Evolutionary conservation across 306 rosid species (phyloP), one percentile per base, ranked within the genome.

Genomic region (Quercus aquifolioides): DNA sequence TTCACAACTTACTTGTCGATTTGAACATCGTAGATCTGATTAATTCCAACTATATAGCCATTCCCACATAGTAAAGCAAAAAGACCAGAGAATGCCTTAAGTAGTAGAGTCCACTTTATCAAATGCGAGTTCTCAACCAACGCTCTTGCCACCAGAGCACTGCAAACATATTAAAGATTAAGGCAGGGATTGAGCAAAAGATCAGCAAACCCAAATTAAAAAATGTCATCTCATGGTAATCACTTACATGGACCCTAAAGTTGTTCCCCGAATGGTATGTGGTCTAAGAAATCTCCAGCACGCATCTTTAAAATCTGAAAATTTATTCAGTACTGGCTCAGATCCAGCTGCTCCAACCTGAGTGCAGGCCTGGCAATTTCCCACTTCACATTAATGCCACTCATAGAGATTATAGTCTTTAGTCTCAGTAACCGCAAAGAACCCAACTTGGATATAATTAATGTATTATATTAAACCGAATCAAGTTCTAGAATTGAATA

Each of bases 211-310:
- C 23, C 51, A 19, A 2, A 3, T 9, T 19, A 67, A 58, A 55
- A 71, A 74, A 25, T 28, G 51, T 31, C 58, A 3, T 18, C 51
- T 13, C 33, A 8, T 21, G 67, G 25, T 71, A 67, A 62, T 77
- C 28, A 85, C 97, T 92, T 81, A 94, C 99, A 56, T 17, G 11
- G 99, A 94, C n/a, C 99, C 99, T 23, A 94, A 83, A 65, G 93
- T 71, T 26, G 99, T 92, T 73, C 99, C 99, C 17, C 97, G 91
- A 81, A 94, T 92, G 18, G 99, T 94, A 81, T 94, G 99, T 38
- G 99, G 97, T 87, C 99, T 89, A 68, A 94, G 84, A 87, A 94
- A 92, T 87, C 99, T 91, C 99, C 99, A 94, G 79, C 90, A 94
- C 46, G 99, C 94, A 88, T 92, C 99, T 86, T 84, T 92, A 77